Percentiles rank a stretch among this genome's conserved stretches.
Conservation (phyloP, 345 rosid species). For the Geranium rotundifolium region DNA sequence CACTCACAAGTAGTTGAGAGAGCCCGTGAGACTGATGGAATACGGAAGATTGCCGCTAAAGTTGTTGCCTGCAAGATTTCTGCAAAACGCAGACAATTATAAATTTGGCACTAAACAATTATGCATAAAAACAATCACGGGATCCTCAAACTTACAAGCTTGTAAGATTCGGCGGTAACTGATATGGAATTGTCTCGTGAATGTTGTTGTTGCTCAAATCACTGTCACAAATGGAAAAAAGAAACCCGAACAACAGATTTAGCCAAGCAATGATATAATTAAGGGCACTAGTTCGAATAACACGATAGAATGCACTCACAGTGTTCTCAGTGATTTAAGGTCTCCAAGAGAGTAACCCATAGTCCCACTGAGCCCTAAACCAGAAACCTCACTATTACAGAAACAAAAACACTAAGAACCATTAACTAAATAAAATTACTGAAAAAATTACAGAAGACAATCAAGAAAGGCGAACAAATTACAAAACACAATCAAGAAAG, state of each 20-base stretch:
- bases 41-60: constrained; percentile 83
- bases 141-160: constrained; percentile 54
- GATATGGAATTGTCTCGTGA: constrained; percentile 80
- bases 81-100: constrained; percentile 25
- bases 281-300: neutral
- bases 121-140: constrained; percentile 1
- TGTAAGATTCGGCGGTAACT: constrained; percentile 90
- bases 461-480: neutral
- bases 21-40: constrained; percentile 62
- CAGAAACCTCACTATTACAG: constrained; percentile 58
- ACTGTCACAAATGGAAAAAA: constrained; percentile 19
- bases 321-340: constrained; percentile 54
- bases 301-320: constrained; percentile 32
- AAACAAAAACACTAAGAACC: constrained; percentile 4
- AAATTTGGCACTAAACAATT: constrained; percentile 3
- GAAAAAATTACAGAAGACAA: constrained; percentile 4
- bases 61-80: constrained; percentile 85
- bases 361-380: constrained; percentile 69
- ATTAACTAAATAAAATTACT: constrained; percentile 8
- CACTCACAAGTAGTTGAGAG: constrained; percentile 72
- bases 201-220: constrained; percentile 83
- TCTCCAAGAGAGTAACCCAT: constrained; percentile 82
- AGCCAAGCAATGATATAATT: constrained; percentile 5
- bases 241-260: constrained; percentile 2
- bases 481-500: too few species aligned